phyloP scores from a whole-genome alignment of 345 rosid species.

The Camelina hispida region DNA sequence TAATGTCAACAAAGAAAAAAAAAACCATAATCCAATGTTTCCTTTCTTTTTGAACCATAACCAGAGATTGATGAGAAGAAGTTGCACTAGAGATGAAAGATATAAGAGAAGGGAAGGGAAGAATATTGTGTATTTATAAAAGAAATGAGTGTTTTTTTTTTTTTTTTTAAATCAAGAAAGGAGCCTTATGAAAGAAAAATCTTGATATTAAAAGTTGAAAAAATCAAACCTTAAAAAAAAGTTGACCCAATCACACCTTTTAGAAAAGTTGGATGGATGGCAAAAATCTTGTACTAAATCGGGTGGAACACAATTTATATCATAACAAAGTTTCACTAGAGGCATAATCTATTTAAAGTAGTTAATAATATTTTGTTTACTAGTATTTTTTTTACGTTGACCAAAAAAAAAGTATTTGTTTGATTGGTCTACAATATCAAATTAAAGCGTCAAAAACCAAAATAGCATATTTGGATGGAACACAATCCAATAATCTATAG shows the following conservation, averaged over 20 bases:
- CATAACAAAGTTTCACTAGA: no score
- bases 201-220: background rate
- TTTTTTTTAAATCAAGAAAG: background rate
- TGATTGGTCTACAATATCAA: no score
- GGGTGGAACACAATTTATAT: no score
- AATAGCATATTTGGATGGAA: no score
- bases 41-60: background rate
- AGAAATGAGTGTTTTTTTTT: background rate
- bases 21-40: background rate
- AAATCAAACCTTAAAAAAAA: background rate
- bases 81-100: background rate
- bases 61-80: slow-evolving; percentile 5
- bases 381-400: no score
- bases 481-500: background rate
- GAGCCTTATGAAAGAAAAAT: background rate
- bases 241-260: no score
- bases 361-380: no score
- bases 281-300: background rate
- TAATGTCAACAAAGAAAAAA: background rate
- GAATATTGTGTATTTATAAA: slow-evolving; percentile 10
- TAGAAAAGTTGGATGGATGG: background rate
- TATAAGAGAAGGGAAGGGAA: slow-evolving; percentile 2
- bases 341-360: no score
- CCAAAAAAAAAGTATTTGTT: no score
- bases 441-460: no score